Evolutionary conservation across 768 basidiomycete species (phyloP), one percentile per base, ranked within the genome.

Genomic region (Mrakia hoshinonis): DNA sequence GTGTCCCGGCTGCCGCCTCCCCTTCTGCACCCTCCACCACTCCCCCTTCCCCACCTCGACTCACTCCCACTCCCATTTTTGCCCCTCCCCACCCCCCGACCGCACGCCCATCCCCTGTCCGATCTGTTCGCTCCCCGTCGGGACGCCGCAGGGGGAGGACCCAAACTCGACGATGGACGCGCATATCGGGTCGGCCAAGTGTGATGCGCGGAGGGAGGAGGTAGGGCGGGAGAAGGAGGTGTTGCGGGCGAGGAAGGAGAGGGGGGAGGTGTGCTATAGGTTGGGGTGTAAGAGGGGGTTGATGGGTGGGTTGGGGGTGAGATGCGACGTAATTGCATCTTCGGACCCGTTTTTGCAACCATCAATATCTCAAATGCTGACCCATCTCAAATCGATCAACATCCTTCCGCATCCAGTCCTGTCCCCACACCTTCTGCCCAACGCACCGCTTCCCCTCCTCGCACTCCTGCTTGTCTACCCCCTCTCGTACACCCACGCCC

Each of bases 11-110:
- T 93, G 91, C 78, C 77, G 82, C 18, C 78, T 73, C 26, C 82
- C 83, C 0, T 92, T 86, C 81, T 93, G 91, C 75, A 85, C 86
- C 51, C 88, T 90, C 15, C 91, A 93, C 77, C 92, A 87, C 81
- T 84, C 84, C 73, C 88, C 87, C 15, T 81, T 83, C 22, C 83
- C 83, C 2, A 26, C 39, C 55, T 65, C 55, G 13, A 38, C 70
- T 1, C 38, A 62, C n/a, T 31, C 69, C 22, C 29, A 46, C 39
- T 43, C 51, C n/a, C 91, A 92, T 76, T 81, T 79, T 47, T 91
- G 91, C 91, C 87, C 76, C 88, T 91, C 74, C 85, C 87, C 77
- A 81, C 80, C 74, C 77, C 83, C 85, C 73, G 85, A 93, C 73
- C 84, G 91, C 11, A 82, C 92, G 7, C 89, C 89, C 20, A 91